phyloP scores from a whole-genome alignment of 441 rosid species.

The Breynia disticha region DNA sequence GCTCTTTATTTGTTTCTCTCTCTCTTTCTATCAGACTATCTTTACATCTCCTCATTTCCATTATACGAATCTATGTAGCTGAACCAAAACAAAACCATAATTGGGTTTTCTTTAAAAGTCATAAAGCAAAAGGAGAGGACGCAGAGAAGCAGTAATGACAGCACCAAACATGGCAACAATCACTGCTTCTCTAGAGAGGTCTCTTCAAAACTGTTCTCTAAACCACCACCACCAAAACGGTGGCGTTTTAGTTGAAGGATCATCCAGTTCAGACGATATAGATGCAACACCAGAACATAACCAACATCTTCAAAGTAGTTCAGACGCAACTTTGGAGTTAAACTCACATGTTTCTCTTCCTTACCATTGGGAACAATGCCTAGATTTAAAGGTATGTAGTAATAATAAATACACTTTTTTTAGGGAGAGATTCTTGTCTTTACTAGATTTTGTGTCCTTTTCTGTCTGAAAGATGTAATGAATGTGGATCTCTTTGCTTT shows the following conservation, averaged over 20 bases:
- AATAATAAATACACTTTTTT: no score
- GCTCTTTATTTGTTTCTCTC: constrained; percentile 4
- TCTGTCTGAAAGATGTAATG: constrained; percentile 15
- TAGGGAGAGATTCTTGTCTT: no score
- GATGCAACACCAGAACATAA: not conserved
- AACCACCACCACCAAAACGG: constrained; percentile 22
- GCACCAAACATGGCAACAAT: constrained; percentile 59
- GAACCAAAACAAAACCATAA: not conserved
- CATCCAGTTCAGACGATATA: constrained; percentile 35
- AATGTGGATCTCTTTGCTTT: constrained; percentile 44
- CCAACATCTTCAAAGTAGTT: constrained; percentile 10
- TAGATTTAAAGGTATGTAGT: no score
- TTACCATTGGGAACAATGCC: constrained; percentile 65
- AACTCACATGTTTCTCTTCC: constrained; percentile 68
- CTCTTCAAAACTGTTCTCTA: constrained; percentile 65
- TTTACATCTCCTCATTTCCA: not conserved
- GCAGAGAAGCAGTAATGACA: constrained; percentile 30
- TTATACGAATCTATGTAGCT: not conserved
- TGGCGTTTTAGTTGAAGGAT: constrained; percentile 21
- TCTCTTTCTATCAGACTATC: constrained; percentile 8
- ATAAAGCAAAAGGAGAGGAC: constrained; percentile 1
- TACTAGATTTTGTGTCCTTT: not conserved
- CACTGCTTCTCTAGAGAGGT: constrained; percentile 62
- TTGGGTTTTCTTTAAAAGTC: not conserved
- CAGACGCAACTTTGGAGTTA: constrained; percentile 55